Evolutionary conservation across 192 early-diverging fungal species (phyloP).

Genomic region (Phlyctochytrium arcticum): DNA sequence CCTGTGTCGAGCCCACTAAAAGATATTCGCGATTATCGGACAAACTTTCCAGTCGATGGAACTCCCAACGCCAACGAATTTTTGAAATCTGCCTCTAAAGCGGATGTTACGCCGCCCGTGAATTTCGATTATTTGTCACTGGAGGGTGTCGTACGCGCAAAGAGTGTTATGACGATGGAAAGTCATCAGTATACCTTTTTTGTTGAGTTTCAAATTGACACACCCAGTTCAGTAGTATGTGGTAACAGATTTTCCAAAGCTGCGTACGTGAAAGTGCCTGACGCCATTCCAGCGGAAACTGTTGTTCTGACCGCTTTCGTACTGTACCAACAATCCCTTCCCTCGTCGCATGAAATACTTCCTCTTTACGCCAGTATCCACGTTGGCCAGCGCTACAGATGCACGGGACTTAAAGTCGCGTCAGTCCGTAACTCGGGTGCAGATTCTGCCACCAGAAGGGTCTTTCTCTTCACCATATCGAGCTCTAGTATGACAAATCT

Average conservation of each 20-base stretch:
- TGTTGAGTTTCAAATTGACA: conserved; percentile 9
- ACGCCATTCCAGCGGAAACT: background rate
- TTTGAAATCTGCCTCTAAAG: background rate
- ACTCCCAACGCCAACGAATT: background rate
- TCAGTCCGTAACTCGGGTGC: background rate
- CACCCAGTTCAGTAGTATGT: too few relatives aligned
- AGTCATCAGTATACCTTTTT: conserved; percentile 9
- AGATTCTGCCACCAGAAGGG: background rate
- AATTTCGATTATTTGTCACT: background rate
- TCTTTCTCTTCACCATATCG: conserved; percentile 11
- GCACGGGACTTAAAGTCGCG: background rate
- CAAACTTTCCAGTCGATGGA: background rate
- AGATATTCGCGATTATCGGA: conserved; percentile 1
- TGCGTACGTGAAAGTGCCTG: background rate
- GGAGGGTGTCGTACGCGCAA: conserved; percentile 1
- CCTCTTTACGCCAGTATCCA: conserved; percentile 13
- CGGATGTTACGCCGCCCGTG: background rate
- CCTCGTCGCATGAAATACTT: conserved; percentile 9
- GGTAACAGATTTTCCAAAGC: too few relatives aligned
- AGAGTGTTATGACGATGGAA: conserved; percentile 1
- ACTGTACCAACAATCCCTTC: background rate
- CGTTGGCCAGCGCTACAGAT: conserved; percentile 9
- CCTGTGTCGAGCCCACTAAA: background rate
- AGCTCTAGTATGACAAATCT: conserved; percentile 6
- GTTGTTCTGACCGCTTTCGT: conserved; percentile 20